Evolutionary conservation across 176 grass and related monocot species (phyloP).

Genomic region (Urochloa ruziziensis): DNA sequence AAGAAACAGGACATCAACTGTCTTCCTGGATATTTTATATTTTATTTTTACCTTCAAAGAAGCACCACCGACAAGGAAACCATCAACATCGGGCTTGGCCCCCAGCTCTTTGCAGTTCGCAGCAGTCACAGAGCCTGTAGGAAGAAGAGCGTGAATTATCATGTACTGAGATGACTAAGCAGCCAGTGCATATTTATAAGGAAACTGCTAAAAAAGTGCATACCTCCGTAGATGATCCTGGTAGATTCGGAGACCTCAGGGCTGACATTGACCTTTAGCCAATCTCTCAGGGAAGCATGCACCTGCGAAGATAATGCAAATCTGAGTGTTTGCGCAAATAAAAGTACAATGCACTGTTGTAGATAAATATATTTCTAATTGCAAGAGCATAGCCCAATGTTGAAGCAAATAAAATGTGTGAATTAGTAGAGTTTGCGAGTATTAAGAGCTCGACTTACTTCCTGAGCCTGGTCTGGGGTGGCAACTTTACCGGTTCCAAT

Average conservation of each 20-base stretch:
- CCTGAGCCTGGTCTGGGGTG: conserved; percentile 85
- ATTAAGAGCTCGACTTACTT: conserved; percentile 54
- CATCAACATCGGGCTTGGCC: conserved; percentile 67
- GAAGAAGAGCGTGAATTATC: not conserved
- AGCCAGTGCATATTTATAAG: not conserved
- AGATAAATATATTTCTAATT: not conserved
- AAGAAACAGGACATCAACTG: not conserved
- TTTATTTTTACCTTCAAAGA: conserved; percentile 75
- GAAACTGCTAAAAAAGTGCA: not conserved
- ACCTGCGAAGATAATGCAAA: conserved; percentile 47
- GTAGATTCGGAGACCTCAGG: conserved; percentile 77
- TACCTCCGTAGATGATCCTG: conserved; percentile 90
- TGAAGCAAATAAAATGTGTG: conserved; percentile 1
- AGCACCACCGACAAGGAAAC: conserved; percentile 87
- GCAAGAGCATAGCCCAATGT: not conserved
- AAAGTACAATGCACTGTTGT: not conserved
- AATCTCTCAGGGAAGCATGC: conserved; percentile 65
- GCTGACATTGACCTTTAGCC: conserved; percentile 76
- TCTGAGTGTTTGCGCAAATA: not conserved
- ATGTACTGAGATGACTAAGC: not conserved
- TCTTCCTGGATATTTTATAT: not conserved
- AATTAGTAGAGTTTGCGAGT: not conserved
- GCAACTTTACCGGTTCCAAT: conserved; percentile 99
- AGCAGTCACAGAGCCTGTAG: conserved; percentile 76
- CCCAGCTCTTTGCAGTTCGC: conserved; percentile 75